Percentiles rank a stretch among this genome's conserved stretches.
These are phyloP conservation scores for Chytridiales sp. DNA, from an alignment of 371 early-diverging fungal genomes.

Conservation along the genomic window DNA sequence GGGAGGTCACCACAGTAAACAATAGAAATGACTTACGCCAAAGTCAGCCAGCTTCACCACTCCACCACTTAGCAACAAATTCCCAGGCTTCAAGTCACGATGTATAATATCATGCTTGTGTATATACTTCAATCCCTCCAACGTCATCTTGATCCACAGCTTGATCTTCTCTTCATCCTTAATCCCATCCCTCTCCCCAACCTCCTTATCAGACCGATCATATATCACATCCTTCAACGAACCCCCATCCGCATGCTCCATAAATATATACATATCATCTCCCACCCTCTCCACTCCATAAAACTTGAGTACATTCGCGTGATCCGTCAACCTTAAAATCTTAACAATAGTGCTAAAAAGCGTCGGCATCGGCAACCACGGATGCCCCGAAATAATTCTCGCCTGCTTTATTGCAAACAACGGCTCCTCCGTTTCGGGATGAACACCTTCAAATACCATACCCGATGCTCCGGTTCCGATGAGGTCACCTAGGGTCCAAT, in stretches of 20 bases:
- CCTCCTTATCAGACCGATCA: neutral
- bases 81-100: constrained; percentile 33
- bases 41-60: constrained; percentile 65
- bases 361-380: constrained; percentile 21
- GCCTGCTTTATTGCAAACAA: constrained; percentile 18
- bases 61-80: constrained; percentile 54
- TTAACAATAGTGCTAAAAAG: constrained; percentile 20
- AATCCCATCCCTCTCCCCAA: constrained; percentile 8
- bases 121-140: constrained; percentile 19
- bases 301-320: constrained; percentile 2
- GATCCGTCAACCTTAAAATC: constrained; percentile 9
- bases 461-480: constrained; percentile 14
- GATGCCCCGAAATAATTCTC: constrained; percentile 9
- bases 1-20: neutral
- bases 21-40: constrained; percentile 38
- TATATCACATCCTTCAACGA: constrained; percentile 9
- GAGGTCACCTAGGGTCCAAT: constrained; percentile 13
- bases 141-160: constrained; percentile 17
- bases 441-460: constrained; percentile 20
- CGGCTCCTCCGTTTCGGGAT: constrained; percentile 4
- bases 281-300: constrained; percentile 15
- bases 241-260: constrained; percentile 8
- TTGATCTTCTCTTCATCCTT: constrained; percentile 12
- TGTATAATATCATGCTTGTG: constrained; percentile 20
- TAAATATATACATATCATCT: constrained; percentile 18